phyloP scores from a whole-genome alignment of 2,329 filamentous ascomycete species.

The Aspergillus oerlinghausenensis region DNA sequence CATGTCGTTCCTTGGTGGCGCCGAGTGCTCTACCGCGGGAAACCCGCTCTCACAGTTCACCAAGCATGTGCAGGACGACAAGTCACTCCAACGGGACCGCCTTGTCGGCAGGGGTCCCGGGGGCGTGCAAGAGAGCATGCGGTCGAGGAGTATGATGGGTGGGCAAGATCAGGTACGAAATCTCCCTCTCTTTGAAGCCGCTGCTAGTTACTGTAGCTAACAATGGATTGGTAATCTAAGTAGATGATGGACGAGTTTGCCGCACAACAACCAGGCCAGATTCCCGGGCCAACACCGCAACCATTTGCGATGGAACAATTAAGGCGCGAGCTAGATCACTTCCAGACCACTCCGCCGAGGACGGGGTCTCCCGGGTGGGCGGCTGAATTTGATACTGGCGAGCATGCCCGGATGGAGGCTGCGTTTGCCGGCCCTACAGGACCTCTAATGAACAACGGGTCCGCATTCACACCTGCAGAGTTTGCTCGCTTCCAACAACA shows the following conservation, averaged over 20 bases:
- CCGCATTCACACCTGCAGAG: constrained; percentile 73
- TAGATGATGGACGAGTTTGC: constrained; percentile 94
- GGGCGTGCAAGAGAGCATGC: constrained; percentile 69
- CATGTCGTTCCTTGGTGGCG: constrained; percentile 95
- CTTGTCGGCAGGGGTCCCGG: constrained; percentile 70
- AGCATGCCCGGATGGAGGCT: constrained; percentile 67
- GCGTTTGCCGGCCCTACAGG: constrained; percentile 55
- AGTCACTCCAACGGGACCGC: constrained; percentile 86
- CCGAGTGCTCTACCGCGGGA: constrained; percentile 92
- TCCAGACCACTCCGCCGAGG: constrained; percentile 46
- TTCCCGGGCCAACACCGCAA: constrained; percentile 51
- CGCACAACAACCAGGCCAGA: constrained; percentile 62
- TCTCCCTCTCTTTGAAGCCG: not conserved
- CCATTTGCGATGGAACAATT: constrained; percentile 65
- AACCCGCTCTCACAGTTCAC: constrained; percentile 97
- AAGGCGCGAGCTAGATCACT: constrained; percentile 56
- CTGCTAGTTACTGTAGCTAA: constrained; percentile 2
- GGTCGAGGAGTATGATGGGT: constrained; percentile 63
- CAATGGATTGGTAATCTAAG: constrained; percentile 23
- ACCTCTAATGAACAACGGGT: constrained; percentile 42
- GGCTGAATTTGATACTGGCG: constrained; percentile 58
- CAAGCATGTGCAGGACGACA: constrained; percentile 95
- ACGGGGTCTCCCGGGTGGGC: constrained; percentile 58
- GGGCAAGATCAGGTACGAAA: constrained; percentile 65
- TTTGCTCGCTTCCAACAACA: constrained; percentile 82